These are phyloP conservation scores for Ganoderma boninense DNA, from an alignment of 1,284 basidiomycete species.

Conservation along the genomic window DNA sequence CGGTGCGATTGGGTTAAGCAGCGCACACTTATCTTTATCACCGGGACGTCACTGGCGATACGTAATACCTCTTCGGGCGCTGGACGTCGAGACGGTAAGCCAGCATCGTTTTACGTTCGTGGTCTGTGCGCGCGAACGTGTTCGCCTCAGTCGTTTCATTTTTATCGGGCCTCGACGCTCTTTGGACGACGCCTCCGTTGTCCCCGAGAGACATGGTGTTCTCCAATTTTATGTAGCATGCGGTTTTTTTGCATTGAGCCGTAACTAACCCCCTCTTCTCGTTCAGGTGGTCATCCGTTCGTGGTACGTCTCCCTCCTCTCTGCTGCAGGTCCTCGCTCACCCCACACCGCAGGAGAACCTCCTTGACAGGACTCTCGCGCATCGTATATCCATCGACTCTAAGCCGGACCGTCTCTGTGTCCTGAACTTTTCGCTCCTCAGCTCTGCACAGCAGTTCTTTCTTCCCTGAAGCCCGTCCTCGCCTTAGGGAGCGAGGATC, in stretches of 20 bases:
- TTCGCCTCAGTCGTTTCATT: background rate
- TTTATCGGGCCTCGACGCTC: background rate
- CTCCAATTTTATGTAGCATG: background rate
- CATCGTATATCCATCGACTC: slow-evolving; percentile 26
- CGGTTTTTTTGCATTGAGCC: background rate
- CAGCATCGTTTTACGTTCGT: background rate
- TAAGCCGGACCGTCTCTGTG: slow-evolving; percentile 30
- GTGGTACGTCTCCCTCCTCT: slow-evolving; percentile 59
- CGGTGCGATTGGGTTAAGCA: background rate
- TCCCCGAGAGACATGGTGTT: background rate
- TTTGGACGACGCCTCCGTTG: background rate
- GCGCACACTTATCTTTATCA: background rate
- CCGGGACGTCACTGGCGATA: background rate
- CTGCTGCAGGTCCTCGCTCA: slow-evolving; percentile 16
- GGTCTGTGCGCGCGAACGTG: slow-evolving; percentile 1
- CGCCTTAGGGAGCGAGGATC: slow-evolving; percentile 75
- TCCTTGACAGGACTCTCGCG: slow-evolving; percentile 65
- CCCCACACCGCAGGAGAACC: slow-evolving; percentile 68
- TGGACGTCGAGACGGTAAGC: background rate
- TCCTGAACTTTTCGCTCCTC: slow-evolving; percentile 32
- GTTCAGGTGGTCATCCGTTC: slow-evolving; percentile 79
- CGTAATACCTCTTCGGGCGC: background rate
- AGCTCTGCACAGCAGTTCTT: slow-evolving; percentile 29
- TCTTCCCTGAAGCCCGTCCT: slow-evolving; percentile 61
- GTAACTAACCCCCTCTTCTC: slow-evolving; percentile 26